Conservation (phyloP, 768 basidiomycete genomes). For the Polyporus arcularius region DNA sequence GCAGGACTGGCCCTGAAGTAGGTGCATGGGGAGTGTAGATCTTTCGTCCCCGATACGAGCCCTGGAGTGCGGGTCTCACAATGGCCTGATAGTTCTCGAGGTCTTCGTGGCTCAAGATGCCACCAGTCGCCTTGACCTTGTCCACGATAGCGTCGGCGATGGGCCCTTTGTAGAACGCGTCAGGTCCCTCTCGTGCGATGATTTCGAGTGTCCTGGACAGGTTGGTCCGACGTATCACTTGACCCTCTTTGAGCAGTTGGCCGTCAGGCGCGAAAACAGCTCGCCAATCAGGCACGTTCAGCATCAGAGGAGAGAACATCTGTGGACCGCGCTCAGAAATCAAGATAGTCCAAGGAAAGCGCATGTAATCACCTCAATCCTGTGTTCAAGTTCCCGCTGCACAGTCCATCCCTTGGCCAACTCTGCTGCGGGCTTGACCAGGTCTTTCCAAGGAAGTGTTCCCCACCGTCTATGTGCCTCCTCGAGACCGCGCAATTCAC, state of each 20-base stretch:
- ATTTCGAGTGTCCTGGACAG: slow-evolving; percentile 73
- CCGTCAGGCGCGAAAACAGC: slow-evolving; percentile 84
- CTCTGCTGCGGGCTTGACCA: slow-evolving; percentile 73
- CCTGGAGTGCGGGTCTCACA: slow-evolving; percentile 71
- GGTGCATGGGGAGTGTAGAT: slow-evolving; percentile 88
- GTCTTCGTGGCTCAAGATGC: slow-evolving; percentile 78
- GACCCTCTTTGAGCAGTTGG: slow-evolving; percentile 68
- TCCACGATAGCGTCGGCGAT: slow-evolving; percentile 79
- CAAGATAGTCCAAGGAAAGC: not conserved
- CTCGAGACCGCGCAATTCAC: slow-evolving; percentile 85
- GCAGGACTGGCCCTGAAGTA: slow-evolving; percentile 82
- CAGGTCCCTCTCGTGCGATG: slow-evolving; percentile 76
- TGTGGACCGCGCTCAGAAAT: slow-evolving; percentile 3
- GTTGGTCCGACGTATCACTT: slow-evolving; percentile 69
- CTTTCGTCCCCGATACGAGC: slow-evolving; percentile 74
- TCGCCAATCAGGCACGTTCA: slow-evolving; percentile 71
- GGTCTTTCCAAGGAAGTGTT: slow-evolving; percentile 69
- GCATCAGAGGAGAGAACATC: slow-evolving; percentile 54
- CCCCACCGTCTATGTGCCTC: slow-evolving; percentile 87
- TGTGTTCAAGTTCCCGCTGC: slow-evolving; percentile 69
- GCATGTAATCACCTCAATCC: slow-evolving; percentile 56
- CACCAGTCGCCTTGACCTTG: slow-evolving; percentile 72
- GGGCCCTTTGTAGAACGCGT: slow-evolving; percentile 83
- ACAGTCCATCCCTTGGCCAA: slow-evolving; percentile 84
- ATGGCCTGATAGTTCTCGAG: slow-evolving; percentile 68